These are phyloP conservation scores for Fusarium robinianum DNA, from an alignment of 2,329 filamentous ascomycete genomes.

Conservation along the genomic window DNA sequence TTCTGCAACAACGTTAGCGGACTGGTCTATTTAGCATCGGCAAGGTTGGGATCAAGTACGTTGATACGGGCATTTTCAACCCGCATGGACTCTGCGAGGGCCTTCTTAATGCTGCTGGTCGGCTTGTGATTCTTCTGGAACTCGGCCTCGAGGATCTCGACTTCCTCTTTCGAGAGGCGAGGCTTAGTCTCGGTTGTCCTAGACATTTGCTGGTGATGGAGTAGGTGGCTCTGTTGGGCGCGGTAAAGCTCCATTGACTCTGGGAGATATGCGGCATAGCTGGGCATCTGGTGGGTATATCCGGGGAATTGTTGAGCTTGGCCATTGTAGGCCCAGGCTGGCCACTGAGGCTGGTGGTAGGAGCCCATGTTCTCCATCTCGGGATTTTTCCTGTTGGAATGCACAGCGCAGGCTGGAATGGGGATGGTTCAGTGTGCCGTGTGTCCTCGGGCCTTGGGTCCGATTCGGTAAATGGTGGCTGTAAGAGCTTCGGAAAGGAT, in stretches of 20 bases:
- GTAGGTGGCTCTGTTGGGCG: constrained; percentile 43
- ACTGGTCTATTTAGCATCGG: neutral
- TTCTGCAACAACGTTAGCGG: constrained; percentile 55
- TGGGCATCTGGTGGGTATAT: constrained; percentile 42
- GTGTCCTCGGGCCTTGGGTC: constrained; percentile 11
- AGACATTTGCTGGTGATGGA: constrained; percentile 46
- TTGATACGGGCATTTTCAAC: constrained; percentile 69
- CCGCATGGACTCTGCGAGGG: constrained; percentile 63
- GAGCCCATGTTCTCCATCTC: constrained; percentile 41
- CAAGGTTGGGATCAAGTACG: constrained; percentile 45
- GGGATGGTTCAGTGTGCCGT: constrained; percentile 16
- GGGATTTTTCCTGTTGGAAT: constrained; percentile 19
- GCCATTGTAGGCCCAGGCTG: constrained; percentile 42
- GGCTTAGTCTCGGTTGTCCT: constrained; percentile 55
- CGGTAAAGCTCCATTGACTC: constrained; percentile 47
- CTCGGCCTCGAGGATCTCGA: constrained; percentile 62
- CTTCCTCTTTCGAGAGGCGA: constrained; percentile 61
- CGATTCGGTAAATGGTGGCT: constrained; percentile 6
- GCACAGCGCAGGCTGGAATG: constrained; percentile 13
- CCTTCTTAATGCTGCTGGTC: constrained; percentile 63
- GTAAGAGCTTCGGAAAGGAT: constrained; percentile 3
- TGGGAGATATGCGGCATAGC: constrained; percentile 44
- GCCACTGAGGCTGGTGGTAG: constrained; percentile 44
- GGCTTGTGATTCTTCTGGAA: constrained; percentile 69
- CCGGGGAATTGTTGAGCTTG: constrained; percentile 37